Evolutionary conservation across 352 stramenopile genomes (phyloP).

Genomic region (Phytophthora sp.): DNA sequence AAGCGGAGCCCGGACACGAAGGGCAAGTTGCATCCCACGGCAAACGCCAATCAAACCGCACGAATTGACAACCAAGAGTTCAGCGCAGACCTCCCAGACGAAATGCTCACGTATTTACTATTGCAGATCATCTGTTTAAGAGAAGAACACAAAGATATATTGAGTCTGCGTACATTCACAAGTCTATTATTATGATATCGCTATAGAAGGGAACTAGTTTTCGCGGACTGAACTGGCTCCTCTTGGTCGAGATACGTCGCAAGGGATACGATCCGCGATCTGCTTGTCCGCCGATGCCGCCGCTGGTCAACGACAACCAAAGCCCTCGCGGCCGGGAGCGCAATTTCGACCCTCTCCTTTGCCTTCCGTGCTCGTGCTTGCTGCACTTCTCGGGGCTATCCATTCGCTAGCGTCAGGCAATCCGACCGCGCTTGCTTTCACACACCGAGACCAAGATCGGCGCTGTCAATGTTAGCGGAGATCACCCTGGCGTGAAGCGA

Average conservation of each 20-base stretch:
- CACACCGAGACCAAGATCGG: slow-evolving; percentile 21
- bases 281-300: slow-evolving; percentile 12
- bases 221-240: slow-evolving; percentile 28
- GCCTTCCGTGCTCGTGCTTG: slow-evolving; percentile 2
- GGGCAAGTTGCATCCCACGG: slow-evolving; percentile 27
- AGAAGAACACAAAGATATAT: neutral
- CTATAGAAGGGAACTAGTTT: too few species aligned
- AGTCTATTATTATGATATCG: too few species aligned
- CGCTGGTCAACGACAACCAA: slow-evolving; percentile 8
- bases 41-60: slow-evolving; percentile 15
- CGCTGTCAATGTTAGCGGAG: neutral
- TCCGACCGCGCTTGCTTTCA: slow-evolving; percentile 4
- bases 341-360: slow-evolving; percentile 12
- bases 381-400: slow-evolving; percentile 12
- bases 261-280: slow-evolving; percentile 22
- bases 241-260: slow-evolving; percentile 1
- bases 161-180: too few species aligned
- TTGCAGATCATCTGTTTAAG: neutral
- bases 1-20: slow-evolving; percentile 2
- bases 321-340: neutral
- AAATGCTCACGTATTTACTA: slow-evolving; percentile 1
- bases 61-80: slow-evolving; percentile 31
- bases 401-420: neutral
- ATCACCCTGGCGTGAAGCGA: neutral
- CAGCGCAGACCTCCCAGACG: slow-evolving; percentile 10